Evolutionary conservation across 1,284 basidiomycete species (phyloP).

Genomic region (Stygiomarasmius scandens): DNA sequence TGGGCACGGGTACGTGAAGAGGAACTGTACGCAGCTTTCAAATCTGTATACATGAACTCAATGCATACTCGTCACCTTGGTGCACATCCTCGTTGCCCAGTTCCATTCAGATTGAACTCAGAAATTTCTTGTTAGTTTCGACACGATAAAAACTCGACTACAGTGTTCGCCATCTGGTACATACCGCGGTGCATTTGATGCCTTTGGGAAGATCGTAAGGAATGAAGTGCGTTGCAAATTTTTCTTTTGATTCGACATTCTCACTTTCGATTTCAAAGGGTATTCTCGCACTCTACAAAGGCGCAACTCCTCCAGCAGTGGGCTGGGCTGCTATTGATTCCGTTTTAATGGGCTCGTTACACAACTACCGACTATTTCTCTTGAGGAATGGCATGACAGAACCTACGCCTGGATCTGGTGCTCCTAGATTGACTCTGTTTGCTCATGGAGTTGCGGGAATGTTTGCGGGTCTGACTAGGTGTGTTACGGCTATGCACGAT

Average conservation of each 20-base stretch:
- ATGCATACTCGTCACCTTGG: background rate
- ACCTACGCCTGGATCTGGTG: constrained; percentile 42
- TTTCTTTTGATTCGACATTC: constrained; percentile 7
- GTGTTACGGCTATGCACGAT: constrained; percentile 5
- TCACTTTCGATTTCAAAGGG: constrained; percentile 36
- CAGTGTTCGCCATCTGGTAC: constrained; percentile 75
- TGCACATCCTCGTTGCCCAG: background rate
- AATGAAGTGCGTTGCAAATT: constrained; percentile 54
- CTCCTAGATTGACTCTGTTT: constrained; percentile 54
- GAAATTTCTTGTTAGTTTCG: constrained; percentile 46
- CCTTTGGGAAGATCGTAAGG: constrained; percentile 60
- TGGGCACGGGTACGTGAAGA: constrained; percentile 58
- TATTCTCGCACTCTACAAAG: constrained; percentile 65
- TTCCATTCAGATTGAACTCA: background rate
- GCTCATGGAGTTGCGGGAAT: constrained; percentile 71
- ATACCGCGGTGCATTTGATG: constrained; percentile 70
- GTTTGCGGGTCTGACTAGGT: constrained; percentile 79
- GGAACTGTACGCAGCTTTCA: background rate
- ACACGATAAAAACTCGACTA: constrained; percentile 77
- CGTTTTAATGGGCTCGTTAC: constrained; percentile 73
- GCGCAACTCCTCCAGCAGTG: constrained; percentile 73
- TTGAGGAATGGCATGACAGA: constrained; percentile 58
- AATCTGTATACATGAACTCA: too few relatives aligned
- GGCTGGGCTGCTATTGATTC: constrained; percentile 81
- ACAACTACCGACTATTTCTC: constrained; percentile 72